phyloP scores from a whole-genome alignment of 1,284 basidiomycete species.

The Peniophora sp. region DNA sequence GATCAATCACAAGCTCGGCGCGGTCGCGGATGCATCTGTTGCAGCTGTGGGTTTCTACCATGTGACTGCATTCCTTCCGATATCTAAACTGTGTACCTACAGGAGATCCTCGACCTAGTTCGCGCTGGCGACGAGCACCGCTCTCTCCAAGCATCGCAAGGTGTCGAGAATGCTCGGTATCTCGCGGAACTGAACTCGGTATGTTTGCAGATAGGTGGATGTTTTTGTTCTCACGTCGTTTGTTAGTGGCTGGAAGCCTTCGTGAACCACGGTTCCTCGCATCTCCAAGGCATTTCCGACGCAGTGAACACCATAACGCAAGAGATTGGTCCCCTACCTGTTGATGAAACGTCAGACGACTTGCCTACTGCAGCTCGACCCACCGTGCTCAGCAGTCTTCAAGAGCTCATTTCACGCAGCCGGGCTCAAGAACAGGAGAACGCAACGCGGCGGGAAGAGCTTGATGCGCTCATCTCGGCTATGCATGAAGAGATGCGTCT shows the following conservation, averaged over 20 bases:
- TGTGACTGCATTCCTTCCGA: no score
- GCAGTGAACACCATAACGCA: conserved; percentile 53
- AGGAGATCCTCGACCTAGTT: conserved; percentile 36
- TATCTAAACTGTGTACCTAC: conserved; percentile 20
- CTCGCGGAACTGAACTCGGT: conserved; percentile 67
- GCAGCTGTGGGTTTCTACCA: neutral
- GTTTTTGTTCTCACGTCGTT: no score
- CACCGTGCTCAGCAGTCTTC: conserved; percentile 32
- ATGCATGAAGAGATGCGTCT: conserved; percentile 28
- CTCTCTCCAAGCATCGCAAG: conserved; percentile 45
- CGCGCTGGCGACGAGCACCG: conserved; percentile 39
- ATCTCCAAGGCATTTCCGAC: conserved; percentile 55
- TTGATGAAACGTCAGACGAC: conserved; percentile 9
- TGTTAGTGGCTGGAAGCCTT: conserved; percentile 76
- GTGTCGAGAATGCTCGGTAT: conserved; percentile 64
- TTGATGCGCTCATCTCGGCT: conserved; percentile 38
- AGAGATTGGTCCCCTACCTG: conserved; percentile 23
- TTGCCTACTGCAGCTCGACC: conserved; percentile 1
- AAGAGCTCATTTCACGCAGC: conserved; percentile 31
- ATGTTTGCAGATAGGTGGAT: conserved; percentile 15
- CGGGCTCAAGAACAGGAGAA: conserved; percentile 34
- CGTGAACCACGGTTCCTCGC: conserved; percentile 63
- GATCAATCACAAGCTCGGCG: neutral
- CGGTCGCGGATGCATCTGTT: neutral
- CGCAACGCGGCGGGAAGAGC: conserved; percentile 33